phyloP scores from a whole-genome alignment of 495 filamentous ascomycete species.

The Jackrogersella multiformis region DNA sequence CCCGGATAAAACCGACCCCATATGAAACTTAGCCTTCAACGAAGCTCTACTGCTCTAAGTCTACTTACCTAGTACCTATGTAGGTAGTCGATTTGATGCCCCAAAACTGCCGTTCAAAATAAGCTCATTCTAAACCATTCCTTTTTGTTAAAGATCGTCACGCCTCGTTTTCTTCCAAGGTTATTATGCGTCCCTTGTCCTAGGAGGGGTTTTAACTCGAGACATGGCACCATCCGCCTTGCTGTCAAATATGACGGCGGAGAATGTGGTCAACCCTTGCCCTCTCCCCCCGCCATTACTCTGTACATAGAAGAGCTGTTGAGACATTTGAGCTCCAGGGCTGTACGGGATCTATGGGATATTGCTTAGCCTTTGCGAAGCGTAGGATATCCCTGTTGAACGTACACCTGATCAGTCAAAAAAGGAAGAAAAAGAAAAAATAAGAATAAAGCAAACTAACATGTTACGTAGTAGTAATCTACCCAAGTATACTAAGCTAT shows the following conservation, averaged over 20 bases:
- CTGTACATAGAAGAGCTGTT: conserved; percentile 11
- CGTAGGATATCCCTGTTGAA: conserved; percentile 22
- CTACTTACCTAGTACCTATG: background rate
- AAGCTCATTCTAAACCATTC: conserved; percentile 8
- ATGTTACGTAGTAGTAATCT: too few species aligned
- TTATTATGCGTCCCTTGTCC: conserved; percentile 7
- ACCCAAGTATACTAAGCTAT: conserved; percentile 9
- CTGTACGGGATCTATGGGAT: too few species aligned
- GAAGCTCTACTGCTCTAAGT: too few species aligned
- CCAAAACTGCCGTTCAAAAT: conserved; percentile 1
- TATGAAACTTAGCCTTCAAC: conserved; percentile 17
- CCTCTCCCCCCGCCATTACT: conserved; percentile 14
- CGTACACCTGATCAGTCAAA: conserved; percentile 23
- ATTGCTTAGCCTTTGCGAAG: conserved; percentile 19
- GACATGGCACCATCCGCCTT: conserved; percentile 12
- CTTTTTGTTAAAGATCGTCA: conserved; percentile 14
- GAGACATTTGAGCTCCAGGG: too few species aligned
- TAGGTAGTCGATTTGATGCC: conserved; percentile 6
- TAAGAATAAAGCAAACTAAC: conserved; percentile 26
- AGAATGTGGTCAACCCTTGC: background rate
- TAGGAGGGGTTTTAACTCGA: conserved; percentile 7
- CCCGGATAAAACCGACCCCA: conserved; percentile 12
- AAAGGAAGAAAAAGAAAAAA: background rate
- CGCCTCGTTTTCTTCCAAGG: conserved; percentile 32
- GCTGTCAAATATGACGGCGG: conserved; percentile 22